Evolutionary conservation across 768 basidiomycete species (phyloP).

Genomic region (Suillus weaverae): DNA sequence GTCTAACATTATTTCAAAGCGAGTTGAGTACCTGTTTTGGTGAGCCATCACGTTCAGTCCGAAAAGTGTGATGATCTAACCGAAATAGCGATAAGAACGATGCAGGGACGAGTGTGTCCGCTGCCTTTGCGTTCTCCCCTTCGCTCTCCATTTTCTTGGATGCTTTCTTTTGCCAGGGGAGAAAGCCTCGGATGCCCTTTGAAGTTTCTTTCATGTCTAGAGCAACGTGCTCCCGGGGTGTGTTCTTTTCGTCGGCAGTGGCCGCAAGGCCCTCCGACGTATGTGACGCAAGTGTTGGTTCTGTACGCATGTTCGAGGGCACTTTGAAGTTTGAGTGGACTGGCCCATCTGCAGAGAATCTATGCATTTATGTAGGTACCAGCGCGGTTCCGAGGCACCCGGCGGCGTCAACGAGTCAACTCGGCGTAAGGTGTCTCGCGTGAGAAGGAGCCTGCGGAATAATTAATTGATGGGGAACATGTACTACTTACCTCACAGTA

Average conservation of each 20-base stretch:
- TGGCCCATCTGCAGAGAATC: background rate
- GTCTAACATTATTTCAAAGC: conserved; percentile 64
- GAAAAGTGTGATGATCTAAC: conserved; percentile 29
- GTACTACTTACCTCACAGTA: background rate
- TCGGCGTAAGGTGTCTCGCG: background rate
- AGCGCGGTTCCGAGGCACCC: background rate
- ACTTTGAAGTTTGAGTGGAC: too few species aligned
- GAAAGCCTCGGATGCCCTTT: conserved; percentile 37
- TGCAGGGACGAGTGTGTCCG: conserved; percentile 37
- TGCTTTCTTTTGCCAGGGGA: conserved; percentile 36
- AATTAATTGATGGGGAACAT: background rate
- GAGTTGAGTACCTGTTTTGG: conserved; percentile 67
- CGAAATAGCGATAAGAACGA: conserved; percentile 48
- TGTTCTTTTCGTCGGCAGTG: conserved; percentile 46
- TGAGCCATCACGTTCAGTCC: conserved; percentile 1
- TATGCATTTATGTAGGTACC: background rate
- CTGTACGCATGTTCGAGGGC: background rate
- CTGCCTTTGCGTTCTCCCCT: conserved; percentile 19
- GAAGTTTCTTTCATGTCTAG: background rate
- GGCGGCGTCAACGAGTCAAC: background rate
- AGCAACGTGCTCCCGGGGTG: background rate
- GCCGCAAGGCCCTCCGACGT: conserved; percentile 40
- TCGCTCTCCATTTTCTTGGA: conserved; percentile 20
- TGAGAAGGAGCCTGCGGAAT: background rate
- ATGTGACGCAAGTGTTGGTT: conserved; percentile 13